phyloP scores from a whole-genome alignment of 2,329 filamentous ascomycete species.

The Pseudogymnoascus sp. region DNA sequence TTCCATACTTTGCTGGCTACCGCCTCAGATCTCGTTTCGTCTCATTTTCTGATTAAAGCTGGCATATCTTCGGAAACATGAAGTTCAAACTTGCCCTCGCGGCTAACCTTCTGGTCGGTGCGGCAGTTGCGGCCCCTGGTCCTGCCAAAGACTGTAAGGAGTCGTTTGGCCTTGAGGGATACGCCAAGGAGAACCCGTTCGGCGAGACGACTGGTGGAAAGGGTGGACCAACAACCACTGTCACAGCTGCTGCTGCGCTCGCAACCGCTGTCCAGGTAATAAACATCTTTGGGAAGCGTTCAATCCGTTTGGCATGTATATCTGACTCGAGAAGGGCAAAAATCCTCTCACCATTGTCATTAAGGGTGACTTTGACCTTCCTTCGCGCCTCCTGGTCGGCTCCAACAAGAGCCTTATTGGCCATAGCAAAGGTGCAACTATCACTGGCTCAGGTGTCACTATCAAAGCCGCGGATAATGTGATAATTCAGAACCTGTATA shows the following conservation, averaged over 20 bases:
- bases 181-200: constrained; percentile 7
- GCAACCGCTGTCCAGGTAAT: constrained; percentile 30
- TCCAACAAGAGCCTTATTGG: constrained; percentile 42
- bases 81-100: neutral
- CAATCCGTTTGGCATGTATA: neutral
- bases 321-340: constrained; percentile 29
- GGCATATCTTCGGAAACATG: neutral
- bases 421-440: constrained; percentile 19
- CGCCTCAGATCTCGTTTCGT: neutral
- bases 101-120: neutral
- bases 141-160: neutral
- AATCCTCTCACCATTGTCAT: constrained; percentile 36
- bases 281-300: constrained; percentile 16
- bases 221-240: constrained; percentile 36
- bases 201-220: constrained; percentile 37
- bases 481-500: constrained; percentile 47
- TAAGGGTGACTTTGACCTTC: constrained; percentile 27
- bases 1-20: neutral
- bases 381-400: constrained; percentile 17
- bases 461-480: constrained; percentile 43
- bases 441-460: constrained; percentile 39
- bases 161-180: neutral
- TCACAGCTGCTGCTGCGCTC: constrained; percentile 36
- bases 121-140: neutral
- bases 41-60: neutral